Conservation (phyloP, 2,329 filamentous ascomycete genomes). For the Fusarium decemcellulare region DNA sequence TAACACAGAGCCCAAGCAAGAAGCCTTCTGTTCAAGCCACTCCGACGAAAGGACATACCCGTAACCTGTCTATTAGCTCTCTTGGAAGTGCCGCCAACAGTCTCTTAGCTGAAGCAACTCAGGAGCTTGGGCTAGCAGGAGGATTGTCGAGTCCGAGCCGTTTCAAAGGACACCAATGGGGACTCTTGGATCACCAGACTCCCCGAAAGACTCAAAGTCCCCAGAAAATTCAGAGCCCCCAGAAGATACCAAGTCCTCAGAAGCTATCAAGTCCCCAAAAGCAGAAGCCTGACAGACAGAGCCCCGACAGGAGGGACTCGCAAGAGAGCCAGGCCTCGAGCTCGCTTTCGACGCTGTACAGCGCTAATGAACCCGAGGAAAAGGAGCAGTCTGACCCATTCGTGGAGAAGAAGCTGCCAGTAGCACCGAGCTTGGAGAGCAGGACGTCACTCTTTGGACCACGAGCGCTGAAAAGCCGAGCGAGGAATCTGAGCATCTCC, state of each 20-base stretch:
- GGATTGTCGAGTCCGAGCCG: constrained; percentile 62
- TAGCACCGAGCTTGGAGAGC: constrained; percentile 10
- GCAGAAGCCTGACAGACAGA: constrained; percentile 5
- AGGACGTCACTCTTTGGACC: constrained; percentile 38
- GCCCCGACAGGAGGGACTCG: constrained; percentile 48
- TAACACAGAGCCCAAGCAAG: constrained; percentile 49
- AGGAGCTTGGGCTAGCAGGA: constrained; percentile 53
- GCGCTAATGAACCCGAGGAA: constrained; percentile 64
- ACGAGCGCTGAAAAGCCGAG: constrained; percentile 29
- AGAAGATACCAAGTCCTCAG: constrained; percentile 16
- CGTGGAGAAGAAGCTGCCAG: constrained; percentile 37
- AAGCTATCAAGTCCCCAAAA: constrained; percentile 25
- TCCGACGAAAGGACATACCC: constrained; percentile 37
- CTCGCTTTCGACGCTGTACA: constrained; percentile 70
- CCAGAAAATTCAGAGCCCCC: constrained; percentile 10
- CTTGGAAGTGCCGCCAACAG: constrained; percentile 57
- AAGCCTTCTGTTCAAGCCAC: constrained; percentile 37
- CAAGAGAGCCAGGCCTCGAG: constrained; percentile 64
- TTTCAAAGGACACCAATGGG: constrained; percentile 47
- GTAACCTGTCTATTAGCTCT: constrained; percentile 50
- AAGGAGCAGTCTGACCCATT: constrained; percentile 52
- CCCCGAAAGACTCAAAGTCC: constrained; percentile 5
- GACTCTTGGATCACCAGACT: constrained; percentile 22
- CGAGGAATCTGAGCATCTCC: constrained; percentile 42
- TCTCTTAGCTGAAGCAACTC: constrained; percentile 54